Conservation (phyloP, 371 early-diverging fungal species). For the Choanephora cucurbitarum region DNA sequence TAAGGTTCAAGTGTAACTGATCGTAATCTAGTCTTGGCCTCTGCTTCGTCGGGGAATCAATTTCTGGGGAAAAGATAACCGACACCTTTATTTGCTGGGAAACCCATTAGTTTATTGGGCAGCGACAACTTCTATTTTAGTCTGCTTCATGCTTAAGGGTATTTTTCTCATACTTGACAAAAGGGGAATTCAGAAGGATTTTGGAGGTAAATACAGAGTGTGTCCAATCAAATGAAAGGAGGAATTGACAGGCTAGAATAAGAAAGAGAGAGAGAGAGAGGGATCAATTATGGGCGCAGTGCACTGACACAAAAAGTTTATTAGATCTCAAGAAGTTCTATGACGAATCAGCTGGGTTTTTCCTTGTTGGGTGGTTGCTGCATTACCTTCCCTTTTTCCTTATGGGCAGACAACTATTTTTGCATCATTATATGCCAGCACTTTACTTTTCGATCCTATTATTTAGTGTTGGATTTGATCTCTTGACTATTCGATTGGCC, state of each 20-base stretch:
- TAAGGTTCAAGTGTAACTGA: background rate
- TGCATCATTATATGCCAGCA: slow-evolving; percentile 97
- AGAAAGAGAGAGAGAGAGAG: too few relatives aligned
- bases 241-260: background rate
- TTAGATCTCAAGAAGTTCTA: slow-evolving; percentile 54
- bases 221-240: slow-evolving; percentile 3
- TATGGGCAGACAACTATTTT: slow-evolving; percentile 93
- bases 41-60: slow-evolving; percentile 89
- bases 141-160: slow-evolving; percentile 65
- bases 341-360: slow-evolving; percentile 80
- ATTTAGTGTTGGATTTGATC: slow-evolving; percentile 75
- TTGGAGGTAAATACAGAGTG: slow-evolving; percentile 41
- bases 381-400: slow-evolving; percentile 98
- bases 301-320: slow-evolving; percentile 36
- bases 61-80: slow-evolving; percentile 84
- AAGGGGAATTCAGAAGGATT: slow-evolving; percentile 72
- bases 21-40: slow-evolving; percentile 72
- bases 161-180: slow-evolving; percentile 69
- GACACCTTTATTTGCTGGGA: slow-evolving; percentile 93
- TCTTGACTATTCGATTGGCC: slow-evolving; percentile 68
- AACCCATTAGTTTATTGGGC: slow-evolving; percentile 96
- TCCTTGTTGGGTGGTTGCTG: slow-evolving; percentile 83
- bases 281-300: background rate
- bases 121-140: slow-evolving; percentile 60
- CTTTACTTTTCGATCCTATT: slow-evolving; percentile 83